Percentiles rank a stretch among this genome's conserved stretches.
Evolutionary conservation across 2,329 filamentous ascomycete genomes (phyloP).

Genomic region (Coniochaeta sp.): DNA sequence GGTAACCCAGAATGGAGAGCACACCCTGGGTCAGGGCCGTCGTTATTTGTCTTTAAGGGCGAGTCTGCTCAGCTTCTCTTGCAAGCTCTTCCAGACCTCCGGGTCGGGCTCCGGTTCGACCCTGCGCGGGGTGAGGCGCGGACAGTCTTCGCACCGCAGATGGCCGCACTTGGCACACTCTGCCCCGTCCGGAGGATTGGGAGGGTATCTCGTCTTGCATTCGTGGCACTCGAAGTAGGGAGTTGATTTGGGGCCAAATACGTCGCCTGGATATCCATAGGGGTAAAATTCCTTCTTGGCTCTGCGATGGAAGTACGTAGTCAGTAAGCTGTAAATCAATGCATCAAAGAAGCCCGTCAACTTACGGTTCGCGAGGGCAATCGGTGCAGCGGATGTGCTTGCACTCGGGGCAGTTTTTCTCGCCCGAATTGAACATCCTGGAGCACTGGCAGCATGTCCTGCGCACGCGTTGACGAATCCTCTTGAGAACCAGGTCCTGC

Average conservation of each 20-base stretch:
- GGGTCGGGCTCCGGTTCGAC: slow-evolving; percentile 56
- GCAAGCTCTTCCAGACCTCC: slow-evolving; percentile 48
- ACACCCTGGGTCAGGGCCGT: neutral
- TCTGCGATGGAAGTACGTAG: slow-evolving; percentile 29
- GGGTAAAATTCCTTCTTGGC: slow-evolving; percentile 64
- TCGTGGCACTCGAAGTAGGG: slow-evolving; percentile 53
- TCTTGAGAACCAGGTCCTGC: slow-evolving; percentile 65
- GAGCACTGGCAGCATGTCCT: slow-evolving; percentile 71
- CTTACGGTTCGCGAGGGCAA: slow-evolving; percentile 74
- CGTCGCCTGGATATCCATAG: slow-evolving; percentile 62
- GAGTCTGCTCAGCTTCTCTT: slow-evolving; percentile 40
- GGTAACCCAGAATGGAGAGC: neutral
- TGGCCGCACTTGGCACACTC: slow-evolving; percentile 55
- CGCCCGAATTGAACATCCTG: slow-evolving; percentile 49
- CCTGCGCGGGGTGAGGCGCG: slow-evolving; percentile 50
- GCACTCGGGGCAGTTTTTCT: slow-evolving; percentile 61
- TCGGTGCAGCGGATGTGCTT: slow-evolving; percentile 69
- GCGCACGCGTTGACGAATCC: slow-evolving; percentile 64
- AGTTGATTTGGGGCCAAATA: slow-evolving; percentile 41
- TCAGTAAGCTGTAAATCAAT: neutral
- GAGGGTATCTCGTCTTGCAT: slow-evolving; percentile 53
- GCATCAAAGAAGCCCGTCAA: slow-evolving; percentile 15
- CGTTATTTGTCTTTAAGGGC: neutral
- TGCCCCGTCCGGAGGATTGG: slow-evolving; percentile 40
- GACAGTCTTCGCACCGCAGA: slow-evolving; percentile 51